Base-by-base conservation (phyloP, 2,329 filamentous ascomycete genomes). In the Gremmenia infestans region DNA sequence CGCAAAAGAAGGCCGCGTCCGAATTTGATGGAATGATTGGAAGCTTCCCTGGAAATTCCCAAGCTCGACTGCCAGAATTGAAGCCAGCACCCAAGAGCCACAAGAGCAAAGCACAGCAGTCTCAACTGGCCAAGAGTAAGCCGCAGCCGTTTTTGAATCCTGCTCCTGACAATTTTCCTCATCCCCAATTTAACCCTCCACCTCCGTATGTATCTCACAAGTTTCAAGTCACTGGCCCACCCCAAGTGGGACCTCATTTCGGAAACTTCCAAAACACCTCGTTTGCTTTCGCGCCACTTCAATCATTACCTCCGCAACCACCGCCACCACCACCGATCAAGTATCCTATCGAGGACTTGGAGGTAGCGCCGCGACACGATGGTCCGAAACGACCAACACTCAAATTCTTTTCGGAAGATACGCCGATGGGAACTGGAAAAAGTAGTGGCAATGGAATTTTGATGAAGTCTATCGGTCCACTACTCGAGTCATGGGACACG, bases 401-500 rank as follows among this genome's bases (percentile, higher is more conserved):
- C 48, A 89, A 89, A 55, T 96, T 89, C 68, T 77, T 95, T 64
- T 89, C 87, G 58, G 80, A 78, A 52, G 81, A 91, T 55, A 79
- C 81, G 9, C 79, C 82, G 1, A 74, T 80, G 45, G 71, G 78
- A 5, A 69, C 76, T 12, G 74, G 78, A 17, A 73, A 74, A n/a
- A 70, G 76, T 15, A 73, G 76, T 62, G 75, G 78, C 52, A 77
- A 80, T 45, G 82, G 85, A 40, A 84, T 97, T 53, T 75, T 86
- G 19, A 94, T 93, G 83, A 85, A 88, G 65, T 93, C 91, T 3
- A 83, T 97, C n/a, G 91, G 92, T 0, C 81, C 85, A 2, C 76
- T 97, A 15, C 74, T 99, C 23, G 93, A 97, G 72, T 90, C 89
- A 0, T 99, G 94, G 94, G 91, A 97, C 65, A 97, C 92, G 0